Evolutionary conservation across 495 filamentous ascomycete species (phyloP).

Genomic region (Tuber melanosporum): DNA sequence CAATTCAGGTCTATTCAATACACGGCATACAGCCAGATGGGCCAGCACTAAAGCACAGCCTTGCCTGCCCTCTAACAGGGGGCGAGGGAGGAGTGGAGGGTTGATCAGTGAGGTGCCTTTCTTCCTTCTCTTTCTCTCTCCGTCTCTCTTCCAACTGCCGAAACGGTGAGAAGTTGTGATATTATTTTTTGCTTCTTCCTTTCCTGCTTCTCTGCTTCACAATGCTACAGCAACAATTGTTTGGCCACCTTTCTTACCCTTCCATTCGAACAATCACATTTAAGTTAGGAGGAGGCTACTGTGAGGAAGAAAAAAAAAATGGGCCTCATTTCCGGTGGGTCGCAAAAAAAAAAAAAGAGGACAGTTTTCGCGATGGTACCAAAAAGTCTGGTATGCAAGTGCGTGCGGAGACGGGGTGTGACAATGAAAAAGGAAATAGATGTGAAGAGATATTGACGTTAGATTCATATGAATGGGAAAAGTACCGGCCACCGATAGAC

Average conservation of each 20-base stretch:
- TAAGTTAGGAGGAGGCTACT: background rate
- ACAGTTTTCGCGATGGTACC: background rate
- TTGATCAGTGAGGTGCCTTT: background rate
- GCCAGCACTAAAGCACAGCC: background rate
- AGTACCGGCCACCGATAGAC: background rate
- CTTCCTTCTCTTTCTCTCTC: background rate
- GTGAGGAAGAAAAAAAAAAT: background rate
- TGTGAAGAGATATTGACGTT: background rate
- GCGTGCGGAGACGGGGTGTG: background rate
- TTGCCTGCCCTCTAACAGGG: background rate
- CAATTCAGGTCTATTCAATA: background rate
- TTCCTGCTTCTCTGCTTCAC: background rate
- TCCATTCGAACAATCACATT: background rate
- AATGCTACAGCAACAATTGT: background rate
- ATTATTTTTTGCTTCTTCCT: slow-evolving; percentile 6
- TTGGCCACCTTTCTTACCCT: background rate
- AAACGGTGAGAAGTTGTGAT: background rate
- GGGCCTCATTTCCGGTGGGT: background rate
- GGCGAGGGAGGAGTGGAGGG: background rate
- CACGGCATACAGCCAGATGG: background rate
- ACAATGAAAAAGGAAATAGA: slow-evolving; percentile 3
- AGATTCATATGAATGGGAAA: background rate
- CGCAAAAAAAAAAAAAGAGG: background rate
- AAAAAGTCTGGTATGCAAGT: slow-evolving; percentile 5
- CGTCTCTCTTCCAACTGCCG: background rate